Percentiles rank a stretch among this genome's conserved stretches.
Evolutionary conservation across 352 stramenopile species (phyloP).

Genomic region (Phytophthora quininea): DNA sequence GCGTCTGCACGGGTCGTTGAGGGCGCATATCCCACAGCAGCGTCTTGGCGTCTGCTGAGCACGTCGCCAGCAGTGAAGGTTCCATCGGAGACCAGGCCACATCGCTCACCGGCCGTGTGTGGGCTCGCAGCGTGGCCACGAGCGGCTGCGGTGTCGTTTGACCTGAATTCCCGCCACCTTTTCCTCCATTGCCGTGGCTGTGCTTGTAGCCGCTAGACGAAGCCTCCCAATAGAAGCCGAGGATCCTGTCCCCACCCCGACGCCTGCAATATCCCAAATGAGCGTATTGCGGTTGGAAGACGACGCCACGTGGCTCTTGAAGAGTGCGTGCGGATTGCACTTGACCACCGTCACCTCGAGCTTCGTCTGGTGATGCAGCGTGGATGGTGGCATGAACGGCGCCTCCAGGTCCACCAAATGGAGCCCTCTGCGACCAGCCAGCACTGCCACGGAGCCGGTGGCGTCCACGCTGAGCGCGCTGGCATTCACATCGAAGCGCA

Average conservation of each 20-base stretch:
- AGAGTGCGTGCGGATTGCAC: slow-evolving; percentile 79
- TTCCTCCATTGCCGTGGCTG: slow-evolving; percentile 13
- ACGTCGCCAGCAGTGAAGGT: slow-evolving; percentile 78
- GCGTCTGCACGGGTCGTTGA: slow-evolving; percentile 68
- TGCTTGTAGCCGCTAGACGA: slow-evolving; percentile 30
- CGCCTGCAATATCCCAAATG: slow-evolving; percentile 70
- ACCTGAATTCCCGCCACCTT: neutral
- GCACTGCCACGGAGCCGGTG: slow-evolving; percentile 64
- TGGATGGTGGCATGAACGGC: slow-evolving; percentile 58
- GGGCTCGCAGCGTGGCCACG: slow-evolving; percentile 72
- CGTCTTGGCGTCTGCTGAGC: slow-evolving; percentile 79
- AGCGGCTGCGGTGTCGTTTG: slow-evolving; percentile 54
- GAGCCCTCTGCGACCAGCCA: slow-evolving; percentile 71
- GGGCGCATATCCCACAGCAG: slow-evolving; percentile 84
- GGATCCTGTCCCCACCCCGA: slow-evolving; percentile 16
- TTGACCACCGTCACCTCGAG: slow-evolving; percentile 82
- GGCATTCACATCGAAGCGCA: slow-evolving; percentile 71
- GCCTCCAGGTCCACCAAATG: slow-evolving; percentile 78
- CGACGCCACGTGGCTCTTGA: slow-evolving; percentile 70
- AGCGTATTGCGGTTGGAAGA: slow-evolving; percentile 85
- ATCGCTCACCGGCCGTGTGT: slow-evolving; percentile 79
- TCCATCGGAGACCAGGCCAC: slow-evolving; percentile 78
- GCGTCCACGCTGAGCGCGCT: slow-evolving; percentile 77
- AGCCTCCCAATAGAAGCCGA: slow-evolving; percentile 30
- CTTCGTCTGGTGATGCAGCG: slow-evolving; percentile 82